These are phyloP conservation scores for Paratinospora sagittata DNA, from an alignment of 164 flowering plant species.

Conservation along the genomic window DNA sequence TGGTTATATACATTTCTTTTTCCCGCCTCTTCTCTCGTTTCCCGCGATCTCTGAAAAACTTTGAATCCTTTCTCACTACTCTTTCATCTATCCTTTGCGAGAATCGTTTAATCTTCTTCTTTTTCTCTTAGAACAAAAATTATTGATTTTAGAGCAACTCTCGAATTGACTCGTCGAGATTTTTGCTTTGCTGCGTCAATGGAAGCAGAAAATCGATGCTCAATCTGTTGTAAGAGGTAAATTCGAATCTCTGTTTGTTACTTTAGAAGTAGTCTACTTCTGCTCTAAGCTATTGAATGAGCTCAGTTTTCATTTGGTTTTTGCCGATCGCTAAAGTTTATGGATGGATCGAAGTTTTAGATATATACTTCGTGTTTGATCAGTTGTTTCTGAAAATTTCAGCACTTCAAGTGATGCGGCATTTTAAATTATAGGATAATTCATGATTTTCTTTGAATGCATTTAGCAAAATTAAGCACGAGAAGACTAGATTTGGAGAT, in stretches of 20 bases:
- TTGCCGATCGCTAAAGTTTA: no score
- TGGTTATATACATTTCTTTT: no score
- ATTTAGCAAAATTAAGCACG: neutral
- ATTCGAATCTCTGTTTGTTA: neutral
- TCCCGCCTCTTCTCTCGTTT: neutral
- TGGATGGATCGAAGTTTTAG: neutral
- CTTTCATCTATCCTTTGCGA: neutral
- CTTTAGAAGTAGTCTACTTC: no score
- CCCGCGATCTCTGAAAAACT: neutral
- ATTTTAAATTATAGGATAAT: neutral
- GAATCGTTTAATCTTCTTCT: no score
- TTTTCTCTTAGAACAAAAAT: no score
- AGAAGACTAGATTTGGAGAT: neutral
- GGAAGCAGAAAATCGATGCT: neutral
- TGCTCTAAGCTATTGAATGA: neutral
- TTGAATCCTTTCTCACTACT: neutral
- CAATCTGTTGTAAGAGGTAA: neutral
- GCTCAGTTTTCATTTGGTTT: neutral
- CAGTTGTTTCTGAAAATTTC: neutral
- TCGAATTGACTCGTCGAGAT: neutral
- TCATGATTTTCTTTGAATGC: no score
- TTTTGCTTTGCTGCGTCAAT: neutral
- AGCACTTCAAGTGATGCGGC: neutral
- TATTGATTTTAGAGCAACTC: no score
- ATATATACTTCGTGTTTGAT: neutral